phyloP scores from a whole-genome alignment of 345 rosid genomes.

The Bruguiera gymnorhiza region DNA sequence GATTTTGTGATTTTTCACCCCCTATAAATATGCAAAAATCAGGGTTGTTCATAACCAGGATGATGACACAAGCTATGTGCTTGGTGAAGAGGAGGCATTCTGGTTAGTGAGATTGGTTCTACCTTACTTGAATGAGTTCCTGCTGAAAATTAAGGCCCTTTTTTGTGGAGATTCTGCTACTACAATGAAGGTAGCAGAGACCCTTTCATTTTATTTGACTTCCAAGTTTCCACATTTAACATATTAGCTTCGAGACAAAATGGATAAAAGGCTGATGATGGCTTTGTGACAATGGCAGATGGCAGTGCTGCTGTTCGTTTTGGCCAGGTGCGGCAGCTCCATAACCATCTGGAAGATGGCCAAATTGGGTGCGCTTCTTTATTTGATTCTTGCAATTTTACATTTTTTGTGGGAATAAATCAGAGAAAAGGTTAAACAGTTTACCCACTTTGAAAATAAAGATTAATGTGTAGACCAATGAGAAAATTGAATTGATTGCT shows the following conservation, averaged over 20 bases:
- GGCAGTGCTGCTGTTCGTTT: constrained; percentile 75
- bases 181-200: constrained; percentile 68
- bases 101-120: constrained; percentile 60
- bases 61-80: constrained; percentile 40
- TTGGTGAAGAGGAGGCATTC: constrained; percentile 79
- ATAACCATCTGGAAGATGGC: constrained; percentile 84
- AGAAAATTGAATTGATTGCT: no score
- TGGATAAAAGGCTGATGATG: constrained; percentile 17
- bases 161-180: constrained; percentile 90
- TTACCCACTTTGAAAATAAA: no score
- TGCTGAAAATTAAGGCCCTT: constrained; percentile 63
- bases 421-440: no score
- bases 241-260: neutral
- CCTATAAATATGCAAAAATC: neutral
- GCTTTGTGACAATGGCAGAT: constrained; percentile 50
- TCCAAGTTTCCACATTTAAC: neutral
- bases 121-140: constrained; percentile 76
- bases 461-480: no score
- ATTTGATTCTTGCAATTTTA: neutral
- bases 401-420: neutral
- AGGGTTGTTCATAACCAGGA: constrained; percentile 51
- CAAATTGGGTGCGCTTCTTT: constrained; percentile 59
- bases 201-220: neutral
- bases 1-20: neutral
- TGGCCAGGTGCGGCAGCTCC: constrained; percentile 82